Conservation (phyloP, 176 grass and related monocot genomes). For the Musa troglodytarum region DNA sequence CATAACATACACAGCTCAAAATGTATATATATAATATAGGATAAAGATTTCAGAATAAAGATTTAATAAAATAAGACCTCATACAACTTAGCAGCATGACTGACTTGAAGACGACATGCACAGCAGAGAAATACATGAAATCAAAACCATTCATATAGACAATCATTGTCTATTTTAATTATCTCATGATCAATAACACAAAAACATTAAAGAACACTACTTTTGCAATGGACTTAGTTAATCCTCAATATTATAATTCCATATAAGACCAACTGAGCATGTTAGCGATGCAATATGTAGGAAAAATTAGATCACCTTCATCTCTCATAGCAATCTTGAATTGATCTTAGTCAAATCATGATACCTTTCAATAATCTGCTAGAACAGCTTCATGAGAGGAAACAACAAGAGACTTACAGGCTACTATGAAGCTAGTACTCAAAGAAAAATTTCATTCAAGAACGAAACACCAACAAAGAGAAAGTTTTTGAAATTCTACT, state of each 20-base stretch:
- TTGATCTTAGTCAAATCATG: background rate
- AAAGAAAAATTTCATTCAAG: background rate
- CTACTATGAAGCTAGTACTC: no score
- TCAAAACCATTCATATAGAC: background rate
- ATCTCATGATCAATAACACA: no score
- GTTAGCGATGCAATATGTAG: background rate
- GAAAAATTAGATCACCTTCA: background rate
- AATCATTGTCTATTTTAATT: background rate
- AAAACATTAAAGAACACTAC: no score
- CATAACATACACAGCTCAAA: background rate
- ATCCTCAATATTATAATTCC: background rate
- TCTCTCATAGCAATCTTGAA: background rate
- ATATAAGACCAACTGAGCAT: background rate
- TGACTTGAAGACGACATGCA: background rate
- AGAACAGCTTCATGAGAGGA: background rate
- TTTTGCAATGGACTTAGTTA: background rate
- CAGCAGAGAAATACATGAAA: background rate
- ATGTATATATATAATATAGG: no score
- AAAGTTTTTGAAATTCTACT: no score
- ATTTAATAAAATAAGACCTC: background rate
- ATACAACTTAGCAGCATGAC: background rate
- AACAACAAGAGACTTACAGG: background rate
- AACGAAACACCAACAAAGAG: background rate
- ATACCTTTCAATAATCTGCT: background rate
- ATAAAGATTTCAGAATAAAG: no score